Evolutionary conservation across 345 rosid genomes (phyloP), one percentile per base, ranked within the genome.

Genomic region (Raphanus sativus): DNA sequence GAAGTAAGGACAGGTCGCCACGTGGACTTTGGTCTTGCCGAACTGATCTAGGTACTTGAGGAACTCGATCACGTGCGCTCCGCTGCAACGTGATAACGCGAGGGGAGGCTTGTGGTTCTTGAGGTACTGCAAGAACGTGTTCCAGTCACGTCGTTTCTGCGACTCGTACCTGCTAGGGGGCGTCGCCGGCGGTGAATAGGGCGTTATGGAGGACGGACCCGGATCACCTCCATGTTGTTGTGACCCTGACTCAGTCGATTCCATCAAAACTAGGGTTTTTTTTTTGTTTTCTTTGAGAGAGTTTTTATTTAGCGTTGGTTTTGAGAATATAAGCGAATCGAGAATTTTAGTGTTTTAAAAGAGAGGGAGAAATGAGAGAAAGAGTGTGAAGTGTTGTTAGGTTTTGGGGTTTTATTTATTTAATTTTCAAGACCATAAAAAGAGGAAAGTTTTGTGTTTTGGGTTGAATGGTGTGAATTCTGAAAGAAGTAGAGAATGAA

Each of bases 21-120:
- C 64, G 84, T 89, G 93, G 62, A 89, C 93, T 76, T 89, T 89
- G 3, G 93, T 89, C 77, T 89, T 89, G 10, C 93, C 93, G 50
- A 89, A 89, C 70, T 89, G 93, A 74, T 89, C 93, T 2, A 89
- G 68, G 81, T 89, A 89, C 78, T 85, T 87, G 75, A 89, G 77
- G 76, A 89, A 89, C 81, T 89, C 93, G 59, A 89, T 85, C 29
- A 86, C 93, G 72, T 89, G 91, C 4, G 93, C 89, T 4, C 93
- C 93, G 42, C 93, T 87, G 76, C 93, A 87, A 0, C 91, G 77
- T 1, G 87, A 76, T 3, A 89, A 79, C 4, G 89, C 79, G 0
- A 89, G 72, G 17, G 93, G 91, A 0, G 93, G 91, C 78, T 86
- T 89, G 82, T 89, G 91, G 86, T 83, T 86, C 76, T 71, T 85